Evolutionary conservation across 345 rosid genomes (phyloP), one percentile per base, ranked within the genome.

Genomic region (Gossypium arboreum): DNA sequence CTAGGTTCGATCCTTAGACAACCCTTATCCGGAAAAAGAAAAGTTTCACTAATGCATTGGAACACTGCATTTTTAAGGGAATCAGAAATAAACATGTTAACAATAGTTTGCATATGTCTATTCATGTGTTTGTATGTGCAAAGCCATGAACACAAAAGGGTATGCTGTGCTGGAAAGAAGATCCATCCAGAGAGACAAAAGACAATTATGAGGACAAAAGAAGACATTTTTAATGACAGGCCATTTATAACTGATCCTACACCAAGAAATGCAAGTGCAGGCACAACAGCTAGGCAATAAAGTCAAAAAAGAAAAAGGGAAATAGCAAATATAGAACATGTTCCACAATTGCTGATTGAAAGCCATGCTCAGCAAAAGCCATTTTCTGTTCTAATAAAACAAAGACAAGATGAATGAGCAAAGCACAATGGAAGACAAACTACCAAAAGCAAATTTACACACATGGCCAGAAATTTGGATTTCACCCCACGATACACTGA

Each of bases 101-200:
- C 2, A 43, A 50, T 68, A 51, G 66, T 62, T 55, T 47, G 17
- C 54, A n/a, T 65, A 73, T 55, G 68, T 44, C 39, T 24, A 75
- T 73, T 73, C 76, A 59, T 70, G 79, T 55, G 24, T 70, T 25
- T 77, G 64, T 77, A 73, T 64, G 65, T 34, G 76, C 63, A 45
- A 52, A 51, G 73, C 4, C 69, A 63, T 54, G 70, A 73, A 79
- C 34, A 66, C 12, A 76, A 70, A 77, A 71, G 74, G 45, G 78
- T 54, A 56, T 77, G 77, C 29, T 63, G 78, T 77, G 87, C 85
- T 85, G 91, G 82, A 87, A 85, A 83, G 85, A 72, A 73, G 77
- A 80, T 73, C 50, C 50, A 29, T 57, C 52, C 65, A 80, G 84
- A 82, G 82, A 74, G 83, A 82, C 85, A 84, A 79, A 83, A 80